These are phyloP conservation scores for Aspergillus ruber DNA, from an alignment of 2,329 filamentous ascomycete genomes.

Conservation along the genomic window DNA sequence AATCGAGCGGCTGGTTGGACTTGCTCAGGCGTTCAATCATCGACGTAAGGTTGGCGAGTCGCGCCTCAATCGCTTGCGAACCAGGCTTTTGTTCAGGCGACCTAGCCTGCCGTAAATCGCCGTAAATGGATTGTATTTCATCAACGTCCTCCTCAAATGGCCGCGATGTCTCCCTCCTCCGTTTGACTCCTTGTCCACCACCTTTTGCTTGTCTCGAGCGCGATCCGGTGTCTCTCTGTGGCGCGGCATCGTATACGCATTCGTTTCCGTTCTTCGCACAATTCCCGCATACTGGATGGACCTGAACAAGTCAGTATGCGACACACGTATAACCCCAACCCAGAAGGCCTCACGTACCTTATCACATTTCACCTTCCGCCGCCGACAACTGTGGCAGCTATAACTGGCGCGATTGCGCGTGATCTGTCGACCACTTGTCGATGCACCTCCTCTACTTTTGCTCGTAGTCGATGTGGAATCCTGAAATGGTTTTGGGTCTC, in stretches of 20 bases:
- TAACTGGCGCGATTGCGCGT: slow-evolving; percentile 44
- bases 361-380: slow-evolving; percentile 44
- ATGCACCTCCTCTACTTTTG: slow-evolving; percentile 4
- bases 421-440: slow-evolving; percentile 35
- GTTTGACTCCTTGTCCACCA: slow-evolving; percentile 27
- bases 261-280: slow-evolving; percentile 39
- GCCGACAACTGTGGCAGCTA: slow-evolving; percentile 41
- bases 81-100: slow-evolving; percentile 20
- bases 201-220: slow-evolving; percentile 8
- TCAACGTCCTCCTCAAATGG: slow-evolving; percentile 25
- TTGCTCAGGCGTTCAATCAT: slow-evolving; percentile 41
- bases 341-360: slow-evolving; percentile 21
- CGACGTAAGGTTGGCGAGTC: slow-evolving; percentile 38
- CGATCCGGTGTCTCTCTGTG: slow-evolving; percentile 17
- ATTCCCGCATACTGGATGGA: slow-evolving; percentile 41
- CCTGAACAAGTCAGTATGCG: slow-evolving; percentile 17
- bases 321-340: neutral
- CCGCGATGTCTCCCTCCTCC: slow-evolving; percentile 25
- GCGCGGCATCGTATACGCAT: slow-evolving; percentile 36
- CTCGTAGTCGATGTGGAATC: slow-evolving; percentile 3
- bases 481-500: slow-evolving; percentile 3
- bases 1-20: slow-evolving; percentile 22
- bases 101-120: slow-evolving; percentile 20
- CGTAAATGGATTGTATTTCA: slow-evolving; percentile 27
- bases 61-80: slow-evolving; percentile 36